Conservation (phyloP, 768 basidiomycete species). For the Serendipita indica region DNA sequence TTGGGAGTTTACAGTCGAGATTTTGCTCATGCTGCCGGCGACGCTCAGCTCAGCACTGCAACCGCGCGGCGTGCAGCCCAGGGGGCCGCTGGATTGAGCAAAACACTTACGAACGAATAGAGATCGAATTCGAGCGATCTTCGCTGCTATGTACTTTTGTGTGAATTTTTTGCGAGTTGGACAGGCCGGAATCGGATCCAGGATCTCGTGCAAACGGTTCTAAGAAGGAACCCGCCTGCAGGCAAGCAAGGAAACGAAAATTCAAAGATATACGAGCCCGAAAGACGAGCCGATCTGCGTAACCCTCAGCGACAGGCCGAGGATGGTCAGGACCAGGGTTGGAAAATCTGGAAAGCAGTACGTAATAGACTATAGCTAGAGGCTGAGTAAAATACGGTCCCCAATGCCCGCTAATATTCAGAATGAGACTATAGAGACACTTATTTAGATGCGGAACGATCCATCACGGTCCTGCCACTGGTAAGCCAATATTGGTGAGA, state of each 20-base stretch:
- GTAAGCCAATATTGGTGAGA: background rate
- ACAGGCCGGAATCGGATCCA: background rate
- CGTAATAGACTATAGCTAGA: no score
- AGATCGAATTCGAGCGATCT: background rate
- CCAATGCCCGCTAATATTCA: background rate
- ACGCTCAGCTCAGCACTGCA: background rate
- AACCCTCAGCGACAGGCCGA: background rate
- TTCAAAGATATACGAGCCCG: background rate
- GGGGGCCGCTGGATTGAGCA: background rate
- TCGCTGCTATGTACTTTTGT: background rate
- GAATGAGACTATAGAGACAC: background rate
- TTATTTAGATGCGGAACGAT: background rate
- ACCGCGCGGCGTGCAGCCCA: background rate
- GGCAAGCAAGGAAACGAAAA: conserved; percentile 9
- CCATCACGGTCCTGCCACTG: background rate
- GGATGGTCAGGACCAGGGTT: background rate
- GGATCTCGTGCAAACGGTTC: background rate
- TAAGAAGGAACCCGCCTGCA: conserved; percentile 7
- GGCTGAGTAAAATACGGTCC: background rate
- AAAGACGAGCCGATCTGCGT: background rate
- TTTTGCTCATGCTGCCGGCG: conserved; percentile 6
- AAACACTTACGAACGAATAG: conserved; percentile 1
- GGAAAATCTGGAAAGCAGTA: background rate
- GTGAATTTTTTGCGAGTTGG: background rate
- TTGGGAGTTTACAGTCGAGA: conserved; percentile 1